Evolutionary conservation across 2,329 filamentous ascomycete species (phyloP).

Genomic region (Aureobasidium mangrovei): DNA sequence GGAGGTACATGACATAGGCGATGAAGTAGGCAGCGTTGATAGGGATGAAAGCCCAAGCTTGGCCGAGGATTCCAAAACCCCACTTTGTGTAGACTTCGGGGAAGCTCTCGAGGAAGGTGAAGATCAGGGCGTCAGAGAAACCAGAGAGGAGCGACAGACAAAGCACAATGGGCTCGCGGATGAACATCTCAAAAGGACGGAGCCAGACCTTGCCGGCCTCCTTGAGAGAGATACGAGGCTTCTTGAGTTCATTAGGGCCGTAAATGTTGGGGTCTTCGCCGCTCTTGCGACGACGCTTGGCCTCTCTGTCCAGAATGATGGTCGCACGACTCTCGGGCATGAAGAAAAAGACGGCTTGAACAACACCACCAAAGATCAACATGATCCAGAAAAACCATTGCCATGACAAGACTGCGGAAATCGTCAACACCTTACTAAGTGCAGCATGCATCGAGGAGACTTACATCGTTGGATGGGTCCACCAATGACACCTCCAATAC

Average conservation of each 20-base stretch:
- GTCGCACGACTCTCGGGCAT: constrained; percentile 73
- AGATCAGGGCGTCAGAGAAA: constrained; percentile 67
- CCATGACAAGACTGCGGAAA: constrained; percentile 46
- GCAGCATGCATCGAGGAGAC: not conserved
- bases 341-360: constrained; percentile 50
- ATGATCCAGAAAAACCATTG: constrained; percentile 79
- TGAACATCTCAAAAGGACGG: constrained; percentile 63
- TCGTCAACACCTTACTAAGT: not conserved
- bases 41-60: constrained; percentile 49
- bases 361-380: constrained; percentile 63
- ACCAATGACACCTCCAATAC: constrained; percentile 15
- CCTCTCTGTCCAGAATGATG: constrained; percentile 78
- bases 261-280: constrained; percentile 51
- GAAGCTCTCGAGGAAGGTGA: constrained; percentile 69
- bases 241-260: constrained; percentile 61
- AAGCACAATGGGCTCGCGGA: constrained; percentile 66
- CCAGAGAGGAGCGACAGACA: constrained; percentile 61
- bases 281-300: constrained; percentile 51
- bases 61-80: constrained; percentile 48
- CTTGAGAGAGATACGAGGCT: constrained; percentile 28
- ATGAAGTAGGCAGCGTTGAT: constrained; percentile 59
- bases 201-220: constrained; percentile 43
- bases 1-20: constrained; percentile 51
- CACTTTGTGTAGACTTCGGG: constrained; percentile 54
- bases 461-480: constrained; percentile 10